Percentiles rank a stretch among this genome's conserved stretches.
Conservation (phyloP, 2,329 filamentous ascomycete species). For the Aspergillus ochraceoroseus region DNA sequence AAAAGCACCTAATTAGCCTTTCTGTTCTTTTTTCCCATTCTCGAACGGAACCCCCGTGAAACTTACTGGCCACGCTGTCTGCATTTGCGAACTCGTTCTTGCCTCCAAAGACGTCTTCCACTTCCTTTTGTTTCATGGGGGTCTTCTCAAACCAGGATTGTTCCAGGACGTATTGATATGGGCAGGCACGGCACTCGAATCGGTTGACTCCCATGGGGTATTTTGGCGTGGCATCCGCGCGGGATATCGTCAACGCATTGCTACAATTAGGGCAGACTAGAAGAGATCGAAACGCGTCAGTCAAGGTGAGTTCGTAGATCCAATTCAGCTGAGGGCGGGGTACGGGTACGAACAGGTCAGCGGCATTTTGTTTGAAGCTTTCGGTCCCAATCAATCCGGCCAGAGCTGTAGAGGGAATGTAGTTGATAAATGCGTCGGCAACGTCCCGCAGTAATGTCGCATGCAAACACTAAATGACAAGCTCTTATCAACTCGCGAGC, state of each 20-base stretch:
- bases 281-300: conserved; percentile 18
- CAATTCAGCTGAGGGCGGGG: background rate
- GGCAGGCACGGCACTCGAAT: conserved; percentile 92
- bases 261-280: conserved; percentile 49
- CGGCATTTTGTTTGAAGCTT: conserved; percentile 33
- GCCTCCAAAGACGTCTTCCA: conserved; percentile 85
- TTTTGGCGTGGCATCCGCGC: conserved; percentile 35
- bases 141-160: conserved; percentile 77
- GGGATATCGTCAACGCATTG: conserved; percentile 47
- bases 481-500: conserved; percentile 18
- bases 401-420: too few species aligned
- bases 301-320: background rate
- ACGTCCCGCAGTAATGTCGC: conserved; percentile 15
- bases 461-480: conserved; percentile 12
- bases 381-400: too few species aligned
- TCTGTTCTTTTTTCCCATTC: too few species aligned
- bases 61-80: conserved; percentile 65
- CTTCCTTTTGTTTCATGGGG: conserved; percentile 74
- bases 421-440: too few species aligned
- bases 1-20: too few species aligned
- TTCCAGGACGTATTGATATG: conserved; percentile 80
- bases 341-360: conserved; percentile 36
- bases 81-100: conserved; percentile 87
- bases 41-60: too few species aligned
- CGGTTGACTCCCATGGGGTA: conserved; percentile 59